Base-by-base conservation (phyloP, 345 rosid genomes). In the Xanthoceras sorbifolium region DNA sequence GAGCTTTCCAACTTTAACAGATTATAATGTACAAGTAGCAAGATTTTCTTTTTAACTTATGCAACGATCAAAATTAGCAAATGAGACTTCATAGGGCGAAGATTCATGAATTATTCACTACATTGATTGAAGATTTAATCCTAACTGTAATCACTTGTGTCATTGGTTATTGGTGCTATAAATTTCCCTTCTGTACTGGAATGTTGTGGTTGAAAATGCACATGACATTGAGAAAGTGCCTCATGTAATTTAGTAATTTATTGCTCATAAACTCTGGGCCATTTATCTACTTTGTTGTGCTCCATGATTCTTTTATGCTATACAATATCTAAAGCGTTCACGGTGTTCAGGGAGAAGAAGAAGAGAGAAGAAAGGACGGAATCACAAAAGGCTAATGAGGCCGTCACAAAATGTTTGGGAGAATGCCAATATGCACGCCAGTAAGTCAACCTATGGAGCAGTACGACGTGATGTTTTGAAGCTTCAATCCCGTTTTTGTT, bases 281-380 rank as follows among this genome's bases (percentile, higher is more conserved):
- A 5, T 64, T 57, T 7, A 31, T 31, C n/a, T 23, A 14, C 52
- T 11, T 70, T 18, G 11, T 17, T 23, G 31, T 76, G 22, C 64
- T 22, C 28, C 34, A 60, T 52, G 3, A 3, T 42, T 50, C 10
- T 46, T 50, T 31, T 44, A 65, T 22, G 20, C 42, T 3, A 65
- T 77, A 46, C 25, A 57, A 36, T 42, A 64, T 46, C 34, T 46
- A 28, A 36, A 32, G 25, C 25, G 73, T 15, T 50, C 77, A 22
- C 31, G 76, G 57, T 29, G 79, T 82, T 44, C 91, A 96, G 97
- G 92, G 99, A 96, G 85, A 96, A 93, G 92, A 96, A 89, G 86
- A 93, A 96, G 79, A 86, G 65, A 79, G 95, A 87, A 81, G 98
- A 93, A 79, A 81, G 97, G 79, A 69, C 88, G 4, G 93, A 83